Conservation (phyloP, 495 filamentous ascomycete species). For the Parmelia sp. region DNA sequence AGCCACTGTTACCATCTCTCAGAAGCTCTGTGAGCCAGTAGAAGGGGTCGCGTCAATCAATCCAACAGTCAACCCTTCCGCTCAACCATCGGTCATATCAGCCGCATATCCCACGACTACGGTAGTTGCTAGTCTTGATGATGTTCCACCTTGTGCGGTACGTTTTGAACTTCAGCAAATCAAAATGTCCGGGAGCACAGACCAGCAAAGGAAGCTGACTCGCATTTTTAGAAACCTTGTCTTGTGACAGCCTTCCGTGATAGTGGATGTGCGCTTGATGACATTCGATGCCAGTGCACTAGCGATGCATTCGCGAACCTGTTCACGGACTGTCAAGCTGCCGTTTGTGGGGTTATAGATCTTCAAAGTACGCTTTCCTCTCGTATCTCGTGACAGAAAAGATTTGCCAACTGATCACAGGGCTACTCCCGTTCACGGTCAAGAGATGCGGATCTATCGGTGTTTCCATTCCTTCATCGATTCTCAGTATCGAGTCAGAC, state of each 20-base stretch:
- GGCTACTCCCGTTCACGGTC: background rate
- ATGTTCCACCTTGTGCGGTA: background rate
- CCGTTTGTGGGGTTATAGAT: background rate
- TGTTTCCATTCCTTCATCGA: background rate
- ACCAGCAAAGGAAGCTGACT: no score
- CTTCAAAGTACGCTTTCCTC: background rate
- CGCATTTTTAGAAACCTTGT: background rate
- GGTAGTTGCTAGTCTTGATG: background rate
- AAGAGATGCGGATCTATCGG: background rate
- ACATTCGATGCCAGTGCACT: background rate
- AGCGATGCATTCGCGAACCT: background rate
- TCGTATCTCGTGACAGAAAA: background rate
- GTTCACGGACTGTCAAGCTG: background rate
- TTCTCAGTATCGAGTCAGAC: background rate
- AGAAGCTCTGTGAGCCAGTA: background rate
- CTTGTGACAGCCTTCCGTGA: background rate
- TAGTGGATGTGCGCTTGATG: background rate
- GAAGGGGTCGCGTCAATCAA: background rate
- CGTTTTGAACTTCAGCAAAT: no score
- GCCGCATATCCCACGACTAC: slow-evolving; percentile 3
- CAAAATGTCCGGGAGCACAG: no score
- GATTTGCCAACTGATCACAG: background rate
- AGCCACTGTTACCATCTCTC: background rate
- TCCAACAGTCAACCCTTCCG: slow-evolving; percentile 1
- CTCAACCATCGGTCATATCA: background rate